Base-by-base conservation (phyloP, 495 filamentous ascomycete species). In the Annulohypoxylon stygium region DNA sequence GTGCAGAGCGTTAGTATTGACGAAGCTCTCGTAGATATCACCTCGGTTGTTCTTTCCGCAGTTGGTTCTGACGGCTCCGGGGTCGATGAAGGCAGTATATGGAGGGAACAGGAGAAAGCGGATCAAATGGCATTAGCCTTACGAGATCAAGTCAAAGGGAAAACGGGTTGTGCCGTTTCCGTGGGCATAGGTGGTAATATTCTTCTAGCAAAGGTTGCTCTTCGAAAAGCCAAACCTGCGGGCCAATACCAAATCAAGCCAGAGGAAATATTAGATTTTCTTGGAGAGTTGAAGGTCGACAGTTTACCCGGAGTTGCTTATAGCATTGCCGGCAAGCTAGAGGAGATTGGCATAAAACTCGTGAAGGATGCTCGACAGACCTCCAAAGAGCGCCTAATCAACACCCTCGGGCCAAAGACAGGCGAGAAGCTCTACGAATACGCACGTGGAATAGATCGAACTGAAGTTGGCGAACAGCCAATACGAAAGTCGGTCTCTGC, bases 1-100 rank as follows among this genome's bases (percentile, higher is more conserved):
- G 93, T 97, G 4, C 97, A 99, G 76, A 98, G 96, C 76, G 94
- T 98, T 26, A 98, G 96, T 70, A 92, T 99, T 60, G 96, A 99
- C 73, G 96, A 99, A 79, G 96, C 93, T 6, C 85, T 98, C 11
- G 81, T 97, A 9, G 95, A 98, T 77, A 83, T 94, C 55, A 93
- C 91, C 25, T 79, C 80, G 0, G 76, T 91, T 16, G 92, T 94
- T 70, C 79, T 94, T 34, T 82, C 87, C 10, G 88, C 86, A 5
- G 88, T 89, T 25, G 92, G 90, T 2, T 91, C 90, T 2, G 88
- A 91, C 69, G 93, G 92, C 11, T 82, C 83, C n/a, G 88, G 88
- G 3, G 76, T 91, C 11, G 84, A 85, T 18, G 93, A 97, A 76
- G 91, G 89, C 0, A 93, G 89, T 43, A 88, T 94, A 4, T 90